These are phyloP conservation scores for Crassisporium funariophilum DNA, from an alignment of 768 basidiomycete genomes.

Conservation along the genomic window DNA sequence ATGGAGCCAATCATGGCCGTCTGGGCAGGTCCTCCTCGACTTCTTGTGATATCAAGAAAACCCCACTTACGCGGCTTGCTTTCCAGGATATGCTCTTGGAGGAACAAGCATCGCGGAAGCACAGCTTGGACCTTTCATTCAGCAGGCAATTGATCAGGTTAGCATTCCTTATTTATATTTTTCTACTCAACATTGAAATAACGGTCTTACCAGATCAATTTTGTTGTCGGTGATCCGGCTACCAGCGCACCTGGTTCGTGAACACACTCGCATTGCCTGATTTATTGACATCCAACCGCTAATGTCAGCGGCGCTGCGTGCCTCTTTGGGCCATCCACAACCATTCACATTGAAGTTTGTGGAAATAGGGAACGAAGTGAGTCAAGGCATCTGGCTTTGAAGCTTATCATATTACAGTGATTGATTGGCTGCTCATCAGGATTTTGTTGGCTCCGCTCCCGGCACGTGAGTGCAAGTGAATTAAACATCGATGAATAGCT, in stretches of 20 bases:
- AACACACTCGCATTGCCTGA: too few species aligned
- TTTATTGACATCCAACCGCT: background rate
- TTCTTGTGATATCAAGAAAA: background rate
- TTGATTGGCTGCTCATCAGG: too few species aligned
- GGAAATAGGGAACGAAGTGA: constrained; percentile 64
- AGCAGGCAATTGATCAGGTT: constrained; percentile 59
- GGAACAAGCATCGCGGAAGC: constrained; percentile 46
- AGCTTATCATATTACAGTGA: too few species aligned
- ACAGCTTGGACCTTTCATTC: constrained; percentile 52
- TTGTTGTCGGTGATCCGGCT: constrained; percentile 54
- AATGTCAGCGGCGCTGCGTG: background rate
- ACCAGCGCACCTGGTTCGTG: constrained; percentile 41
- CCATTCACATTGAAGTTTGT: constrained; percentile 53
- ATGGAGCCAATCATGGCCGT: constrained; percentile 69
- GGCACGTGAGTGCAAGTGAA: constrained; percentile 4
- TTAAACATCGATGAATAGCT: background rate
- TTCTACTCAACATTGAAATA: background rate
- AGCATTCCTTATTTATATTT: background rate
- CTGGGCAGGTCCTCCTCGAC: constrained; percentile 46
- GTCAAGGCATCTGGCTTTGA: too few species aligned
- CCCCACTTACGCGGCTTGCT: too few species aligned
- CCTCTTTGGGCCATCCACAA: constrained; percentile 52
- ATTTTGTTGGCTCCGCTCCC: constrained; percentile 30
- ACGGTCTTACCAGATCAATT: constrained; percentile 51
- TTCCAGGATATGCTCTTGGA: constrained; percentile 52